Conservation (phyloP, 805 yeast genomes). For the Barnettozyma pratensis region DNA sequence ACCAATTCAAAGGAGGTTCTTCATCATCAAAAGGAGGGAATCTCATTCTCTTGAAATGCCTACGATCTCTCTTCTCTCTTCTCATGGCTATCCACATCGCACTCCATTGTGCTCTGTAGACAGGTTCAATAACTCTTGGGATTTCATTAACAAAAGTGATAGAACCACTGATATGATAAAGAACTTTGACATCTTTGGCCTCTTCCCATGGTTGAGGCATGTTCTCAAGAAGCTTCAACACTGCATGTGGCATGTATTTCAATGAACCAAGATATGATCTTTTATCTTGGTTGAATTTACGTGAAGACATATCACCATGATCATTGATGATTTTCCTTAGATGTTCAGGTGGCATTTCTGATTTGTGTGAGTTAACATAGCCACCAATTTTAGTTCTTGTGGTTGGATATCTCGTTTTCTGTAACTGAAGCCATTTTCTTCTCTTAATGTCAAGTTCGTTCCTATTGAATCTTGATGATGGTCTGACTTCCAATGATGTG, state of each 20-base stretch:
- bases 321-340: conserved; percentile 75
- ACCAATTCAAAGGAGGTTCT: conserved; percentile 84
- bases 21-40: conserved; percentile 98
- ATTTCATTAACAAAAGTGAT: conserved; percentile 90
- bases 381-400: conserved; percentile 32
- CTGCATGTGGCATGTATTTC: conserved; percentile 94
- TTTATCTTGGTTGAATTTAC: conserved; percentile 76
- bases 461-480: conserved; percentile 15
- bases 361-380: conserved; percentile 53
- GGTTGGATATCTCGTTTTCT: conserved; percentile 50
- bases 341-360: conserved; percentile 93
- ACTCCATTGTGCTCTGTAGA: conserved; percentile 94
- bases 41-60: conserved; percentile 84
- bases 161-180: conserved; percentile 91
- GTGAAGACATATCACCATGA: conserved; percentile 81
- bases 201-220: conserved; percentile 99
- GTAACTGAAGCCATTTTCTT: conserved; percentile 57
- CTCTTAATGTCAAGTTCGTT: conserved; percentile 38
- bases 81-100: conserved; percentile 91
- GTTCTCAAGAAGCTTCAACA: conserved; percentile 80
- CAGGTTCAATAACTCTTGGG: conserved; percentile 89
- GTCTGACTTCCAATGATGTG: conserved; percentile 20
- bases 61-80: conserved; percentile 85
- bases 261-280: conserved; percentile 85
- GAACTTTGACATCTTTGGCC: conserved; percentile 74